A percentile compares a stretch with the other conserved stretches of the same genome.
These are phyloP conservation scores for Colletotrichum eleusines DNA, from an alignment of 2,329 filamentous ascomycete species.

Conservation along the genomic window DNA sequence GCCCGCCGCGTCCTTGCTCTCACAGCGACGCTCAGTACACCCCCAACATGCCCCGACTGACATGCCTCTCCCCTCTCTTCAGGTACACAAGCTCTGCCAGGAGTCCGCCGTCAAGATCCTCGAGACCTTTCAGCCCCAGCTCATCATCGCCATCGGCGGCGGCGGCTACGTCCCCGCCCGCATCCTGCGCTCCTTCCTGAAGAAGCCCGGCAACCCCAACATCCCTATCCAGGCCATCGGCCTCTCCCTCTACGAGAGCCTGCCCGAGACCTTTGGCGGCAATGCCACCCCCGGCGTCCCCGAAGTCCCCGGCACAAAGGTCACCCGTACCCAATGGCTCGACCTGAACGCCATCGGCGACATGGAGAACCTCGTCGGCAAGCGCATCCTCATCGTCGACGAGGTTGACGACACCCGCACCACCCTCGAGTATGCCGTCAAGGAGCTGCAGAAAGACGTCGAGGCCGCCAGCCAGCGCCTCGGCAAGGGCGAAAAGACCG, in stretches of 20 bases:
- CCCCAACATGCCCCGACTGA: neutral
- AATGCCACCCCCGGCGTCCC: constrained; percentile 62
- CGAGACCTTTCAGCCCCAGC: constrained; percentile 87
- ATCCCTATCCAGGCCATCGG: constrained; percentile 99
- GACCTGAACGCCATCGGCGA: constrained; percentile 85
- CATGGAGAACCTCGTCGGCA: constrained; percentile 90
- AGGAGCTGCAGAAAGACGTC: constrained; percentile 95
- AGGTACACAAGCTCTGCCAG: constrained; percentile 99
- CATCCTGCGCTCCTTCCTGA: constrained; percentile 97
- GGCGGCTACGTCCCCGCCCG: constrained; percentile 97
- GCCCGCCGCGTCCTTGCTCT: neutral
- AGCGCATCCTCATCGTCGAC: constrained; percentile 92
- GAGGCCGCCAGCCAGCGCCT: constrained; percentile 80
- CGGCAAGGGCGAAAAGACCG: constrained; percentile 74
- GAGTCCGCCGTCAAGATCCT: constrained; percentile 85
- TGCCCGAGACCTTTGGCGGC: constrained; percentile 68
- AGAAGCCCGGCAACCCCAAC: constrained; percentile 86
- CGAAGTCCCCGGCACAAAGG: constrained; percentile 89
- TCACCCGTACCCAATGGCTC: constrained; percentile 98
- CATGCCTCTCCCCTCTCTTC: constrained; percentile 21
- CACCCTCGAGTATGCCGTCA: constrained; percentile 92
- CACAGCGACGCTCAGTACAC: constrained; percentile 1
- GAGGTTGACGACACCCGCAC: constrained; percentile 97
- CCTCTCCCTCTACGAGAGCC: constrained; percentile 93
- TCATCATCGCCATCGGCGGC: constrained; percentile 98